These are phyloP conservation scores for Vigna nakashimae DNA, from an alignment of 306 rosid genomes.

Conservation along the genomic window DNA sequence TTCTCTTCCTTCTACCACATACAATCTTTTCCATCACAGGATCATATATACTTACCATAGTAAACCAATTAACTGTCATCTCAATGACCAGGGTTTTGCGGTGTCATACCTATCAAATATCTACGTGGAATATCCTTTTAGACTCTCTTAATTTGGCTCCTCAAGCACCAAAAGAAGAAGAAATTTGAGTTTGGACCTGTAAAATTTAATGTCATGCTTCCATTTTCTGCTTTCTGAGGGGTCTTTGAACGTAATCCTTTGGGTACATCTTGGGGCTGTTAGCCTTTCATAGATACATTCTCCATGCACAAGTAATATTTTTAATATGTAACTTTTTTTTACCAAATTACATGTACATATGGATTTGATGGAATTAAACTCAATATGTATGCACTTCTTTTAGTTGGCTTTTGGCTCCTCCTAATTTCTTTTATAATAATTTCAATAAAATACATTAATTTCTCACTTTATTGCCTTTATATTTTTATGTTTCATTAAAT, in stretches of 20 bases:
- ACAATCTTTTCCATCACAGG: conserved; percentile 27
- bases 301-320: conserved; percentile 29
- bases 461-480: neutral
- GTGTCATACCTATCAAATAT: conserved; percentile 42
- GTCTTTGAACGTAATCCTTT: conserved; percentile 48
- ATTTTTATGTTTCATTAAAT: neutral
- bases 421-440: neutral
- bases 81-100: conserved; percentile 41
- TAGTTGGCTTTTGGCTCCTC: neutral
- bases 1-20: conserved; percentile 24
- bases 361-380: neutral
- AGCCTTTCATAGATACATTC: conserved; percentile 39
- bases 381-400: neutral
- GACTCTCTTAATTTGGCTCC: conserved; percentile 40
- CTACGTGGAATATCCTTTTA: conserved; percentile 43
- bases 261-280: conserved; percentile 41
- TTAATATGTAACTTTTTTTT: neutral
- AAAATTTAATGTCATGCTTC: conserved; percentile 19
- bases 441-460: neutral
- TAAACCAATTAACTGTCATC: conserved; percentile 39
- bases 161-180: conserved; percentile 39
- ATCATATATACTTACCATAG: conserved; percentile 37
- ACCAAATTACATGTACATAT: neutral
- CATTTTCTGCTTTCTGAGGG: conserved; percentile 43
- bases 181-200: conserved; percentile 14